These are phyloP conservation scores for Lactifluus echinatus DNA, from an alignment of 768 basidiomycete genomes.

Conservation along the genomic window DNA sequence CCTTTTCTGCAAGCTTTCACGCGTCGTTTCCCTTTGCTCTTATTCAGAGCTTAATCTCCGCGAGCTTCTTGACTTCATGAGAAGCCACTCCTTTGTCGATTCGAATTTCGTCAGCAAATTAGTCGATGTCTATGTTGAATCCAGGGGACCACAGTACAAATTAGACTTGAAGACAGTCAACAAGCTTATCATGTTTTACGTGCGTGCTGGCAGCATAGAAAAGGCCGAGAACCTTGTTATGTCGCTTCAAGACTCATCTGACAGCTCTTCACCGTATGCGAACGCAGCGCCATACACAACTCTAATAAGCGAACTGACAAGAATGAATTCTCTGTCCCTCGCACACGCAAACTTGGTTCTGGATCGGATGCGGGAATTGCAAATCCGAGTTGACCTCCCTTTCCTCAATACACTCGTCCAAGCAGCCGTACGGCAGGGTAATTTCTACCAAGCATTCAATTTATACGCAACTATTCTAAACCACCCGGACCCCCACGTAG, in stretches of 20 bases:
- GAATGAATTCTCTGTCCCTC: slow-evolving; percentile 22
- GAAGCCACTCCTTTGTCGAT: slow-evolving; percentile 3
- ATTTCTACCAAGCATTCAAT: slow-evolving; percentile 32
- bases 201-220: slow-evolving; percentile 28
- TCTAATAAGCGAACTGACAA: slow-evolving; percentile 32
- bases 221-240: slow-evolving; percentile 27
- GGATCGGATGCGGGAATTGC: slow-evolving; percentile 31
- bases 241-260: slow-evolving; percentile 20
- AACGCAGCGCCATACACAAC: slow-evolving; percentile 30
- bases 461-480: slow-evolving; percentile 36
- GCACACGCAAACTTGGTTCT: slow-evolving; percentile 31
- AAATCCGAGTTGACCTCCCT: slow-evolving; percentile 31
- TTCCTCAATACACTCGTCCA: slow-evolving; percentile 45
- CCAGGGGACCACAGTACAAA: slow-evolving; percentile 4
- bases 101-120: slow-evolving; percentile 16
- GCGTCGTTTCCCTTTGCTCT: slow-evolving; percentile 22
- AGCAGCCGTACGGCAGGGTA: slow-evolving; percentile 28
- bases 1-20: slow-evolving; percentile 21
- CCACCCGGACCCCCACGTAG: slow-evolving; percentile 27
- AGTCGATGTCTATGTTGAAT: slow-evolving; percentile 12
- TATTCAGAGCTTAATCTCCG: slow-evolving; percentile 23
- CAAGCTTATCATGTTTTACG: slow-evolving; percentile 24
- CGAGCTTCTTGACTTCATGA: slow-evolving; percentile 29
- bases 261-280: slow-evolving; percentile 17
- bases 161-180: slow-evolving; percentile 18